phyloP scores from a whole-genome alignment of 1,284 basidiomycete genomes.

The Tilletia indica region DNA sequence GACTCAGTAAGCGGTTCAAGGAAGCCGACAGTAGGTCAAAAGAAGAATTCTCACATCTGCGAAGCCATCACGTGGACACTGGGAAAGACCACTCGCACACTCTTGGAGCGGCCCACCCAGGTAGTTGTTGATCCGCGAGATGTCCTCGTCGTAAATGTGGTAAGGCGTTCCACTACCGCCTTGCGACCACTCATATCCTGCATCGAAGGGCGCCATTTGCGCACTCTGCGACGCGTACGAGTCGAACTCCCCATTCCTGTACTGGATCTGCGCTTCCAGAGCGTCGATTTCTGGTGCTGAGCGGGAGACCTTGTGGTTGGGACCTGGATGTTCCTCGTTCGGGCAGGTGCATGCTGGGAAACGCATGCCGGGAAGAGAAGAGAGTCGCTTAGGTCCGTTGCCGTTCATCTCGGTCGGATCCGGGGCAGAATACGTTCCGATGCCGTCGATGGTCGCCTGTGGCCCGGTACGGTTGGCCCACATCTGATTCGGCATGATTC shows the following conservation, averaged over 20 bases:
- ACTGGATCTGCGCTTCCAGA: conserved; percentile 28
- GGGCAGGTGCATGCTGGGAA: conserved; percentile 26
- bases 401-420: conserved; percentile 23
- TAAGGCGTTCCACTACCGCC: conserved; percentile 24
- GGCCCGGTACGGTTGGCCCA: conserved; percentile 21
- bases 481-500: conserved; percentile 29
- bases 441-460: conserved; percentile 22
- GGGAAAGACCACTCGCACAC: neutral
- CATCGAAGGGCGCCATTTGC: conserved; percentile 25
- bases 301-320: conserved; percentile 23
- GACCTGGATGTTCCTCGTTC: conserved; percentile 28
- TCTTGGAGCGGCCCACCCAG: conserved; percentile 33
- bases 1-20: too few relatives aligned
- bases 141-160: conserved; percentile 36
- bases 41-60: neutral
- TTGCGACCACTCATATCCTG: conserved; percentile 41
- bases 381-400: conserved; percentile 23
- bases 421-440: conserved; percentile 23
- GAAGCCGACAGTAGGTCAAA: conserved; percentile 27
- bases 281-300: conserved; percentile 27
- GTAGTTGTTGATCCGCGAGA: conserved; percentile 48
- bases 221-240: conserved; percentile 22
- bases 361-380: conserved; percentile 26
- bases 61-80: neutral
- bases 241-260: conserved; percentile 11